These are phyloP conservation scores for Dictyostelium capitatum DNA, from an alignment of 78 protist genomes.

Conservation along the genomic window DNA sequence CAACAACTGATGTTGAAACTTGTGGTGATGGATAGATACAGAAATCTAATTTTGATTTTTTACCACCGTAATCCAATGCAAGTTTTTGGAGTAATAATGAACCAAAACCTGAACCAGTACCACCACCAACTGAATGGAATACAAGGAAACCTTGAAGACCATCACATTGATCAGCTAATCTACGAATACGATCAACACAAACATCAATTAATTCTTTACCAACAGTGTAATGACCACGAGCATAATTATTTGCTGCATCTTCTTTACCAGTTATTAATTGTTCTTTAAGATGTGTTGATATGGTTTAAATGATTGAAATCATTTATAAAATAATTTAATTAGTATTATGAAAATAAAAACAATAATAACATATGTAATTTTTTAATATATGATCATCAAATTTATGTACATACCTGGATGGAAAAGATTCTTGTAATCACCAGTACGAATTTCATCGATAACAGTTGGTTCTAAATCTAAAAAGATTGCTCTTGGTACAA, in stretches of 20 bases:
- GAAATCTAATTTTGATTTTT: constrained; percentile 94
- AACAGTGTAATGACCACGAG: constrained; percentile 97
- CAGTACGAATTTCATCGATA: constrained; percentile 95
- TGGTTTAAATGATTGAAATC: too few relatives aligned
- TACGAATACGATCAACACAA: constrained; percentile 97
- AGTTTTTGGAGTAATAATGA: constrained; percentile 96
- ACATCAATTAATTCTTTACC: constrained; percentile 96
- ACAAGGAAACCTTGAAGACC: constrained; percentile 99
- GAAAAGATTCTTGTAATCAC: constrained; percentile 93
- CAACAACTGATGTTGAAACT: constrained; percentile 95
- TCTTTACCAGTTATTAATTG: constrained; percentile 99
- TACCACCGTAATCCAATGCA: constrained; percentile 94
- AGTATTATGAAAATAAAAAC: too few relatives aligned
- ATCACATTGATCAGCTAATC: constrained; percentile 98
- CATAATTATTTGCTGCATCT: constrained; percentile 96
- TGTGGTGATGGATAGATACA: constrained; percentile 95
- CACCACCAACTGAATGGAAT: constrained; percentile 96
- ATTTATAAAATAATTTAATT: too few relatives aligned
- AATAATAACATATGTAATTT: too few relatives aligned
- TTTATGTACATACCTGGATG: too few relatives aligned
- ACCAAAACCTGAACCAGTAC: constrained; percentile 98
- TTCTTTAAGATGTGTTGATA: too few relatives aligned
- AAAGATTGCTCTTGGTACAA: constrained; percentile 97
- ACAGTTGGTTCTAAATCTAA: constrained; percentile 97
- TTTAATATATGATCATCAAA: too few relatives aligned